Percentiles rank a stretch among this genome's conserved stretches.
phyloP scores from a whole-genome alignment of 2,329 filamentous ascomycete species.

The Pleomassaria siparia region DNA sequence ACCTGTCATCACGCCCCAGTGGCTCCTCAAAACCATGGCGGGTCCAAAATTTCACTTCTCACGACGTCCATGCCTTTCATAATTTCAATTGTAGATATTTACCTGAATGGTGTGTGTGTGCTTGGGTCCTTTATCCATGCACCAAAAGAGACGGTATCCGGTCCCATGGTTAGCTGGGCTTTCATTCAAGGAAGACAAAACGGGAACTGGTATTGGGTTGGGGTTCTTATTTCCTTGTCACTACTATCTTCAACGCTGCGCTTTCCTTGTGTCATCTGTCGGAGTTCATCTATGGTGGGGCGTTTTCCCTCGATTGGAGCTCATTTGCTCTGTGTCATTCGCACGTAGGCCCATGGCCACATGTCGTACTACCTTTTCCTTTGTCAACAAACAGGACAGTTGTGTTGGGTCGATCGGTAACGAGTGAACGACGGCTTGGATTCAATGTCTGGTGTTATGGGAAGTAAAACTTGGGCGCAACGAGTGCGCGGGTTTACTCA shows the following conservation, averaged over 20 bases:
- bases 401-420: conserved; percentile 2
- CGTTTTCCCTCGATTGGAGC: not conserved
- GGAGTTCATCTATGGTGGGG: not conserved
- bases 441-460: conserved; percentile 1
- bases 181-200: conserved; percentile 10
- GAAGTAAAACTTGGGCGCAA: not conserved
- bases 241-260: not conserved
- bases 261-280: not conserved
- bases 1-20: conserved; percentile 5
- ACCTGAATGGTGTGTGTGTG: conserved; percentile 10
- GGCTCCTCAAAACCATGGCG: conserved; percentile 6
- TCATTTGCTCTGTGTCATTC: not conserved
- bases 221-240: not conserved
- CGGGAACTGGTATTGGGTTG: conserved; percentile 1
- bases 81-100: conserved; percentile 18
- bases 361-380: not conserved
- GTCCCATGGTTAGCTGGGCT: not conserved
- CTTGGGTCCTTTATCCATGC: not conserved
- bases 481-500: not conserved
- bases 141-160: not conserved
- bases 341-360: not conserved
- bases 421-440: conserved; percentile 2
- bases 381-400: conserved; percentile 1
- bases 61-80: conserved; percentile 13
- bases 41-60: conserved; percentile 10